Conservation (phyloP, 129 eudicot genomes). For the Scalesia atractyloides region DNA sequence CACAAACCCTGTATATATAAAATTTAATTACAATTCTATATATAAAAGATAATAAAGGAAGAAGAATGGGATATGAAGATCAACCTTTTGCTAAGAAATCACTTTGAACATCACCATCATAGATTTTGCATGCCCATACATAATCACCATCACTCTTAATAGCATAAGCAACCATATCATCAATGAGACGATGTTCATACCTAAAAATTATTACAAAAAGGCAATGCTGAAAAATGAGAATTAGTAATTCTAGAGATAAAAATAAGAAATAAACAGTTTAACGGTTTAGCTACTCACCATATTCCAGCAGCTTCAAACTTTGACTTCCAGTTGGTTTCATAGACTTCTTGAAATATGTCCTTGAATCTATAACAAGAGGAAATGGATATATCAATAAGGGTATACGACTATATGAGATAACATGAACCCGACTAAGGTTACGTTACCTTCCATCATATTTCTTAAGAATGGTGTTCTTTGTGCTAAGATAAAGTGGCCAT, state of each 20-base stretch:
- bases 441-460: slow-evolving; percentile 91
- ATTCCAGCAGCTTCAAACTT: slow-evolving; percentile 86
- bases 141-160: slow-evolving; percentile 98
- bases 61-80: neutral
- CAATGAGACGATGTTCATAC: slow-evolving; percentile 99
- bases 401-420: slow-evolving; percentile 6
- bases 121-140: slow-evolving; percentile 99
- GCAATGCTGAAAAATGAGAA: neutral
- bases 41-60: neutral
- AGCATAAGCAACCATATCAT: slow-evolving; percentile 98
- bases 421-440: neutral
- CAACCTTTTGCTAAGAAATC: slow-evolving; percentile 71
- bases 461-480: slow-evolving; percentile 89
- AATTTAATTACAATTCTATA: slow-evolving; percentile 7
- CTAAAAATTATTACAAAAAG: slow-evolving; percentile 25
- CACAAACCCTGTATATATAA: slow-evolving; percentile 62
- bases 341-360: slow-evolving; percentile 96
- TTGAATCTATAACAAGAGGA: slow-evolving; percentile 57
- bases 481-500: slow-evolving; percentile 99
- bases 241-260: neutral
- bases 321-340: slow-evolving; percentile 76
- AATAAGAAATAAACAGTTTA: neutral
- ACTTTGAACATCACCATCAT: slow-evolving; percentile 62
- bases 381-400: slow-evolving; percentile 2
- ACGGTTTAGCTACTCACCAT: slow-evolving; percentile 51